Evolutionary conservation across 331 rosid genomes (phyloP), one percentile per base, ranked within the genome.

Genomic region (Quercus lobata): DNA sequence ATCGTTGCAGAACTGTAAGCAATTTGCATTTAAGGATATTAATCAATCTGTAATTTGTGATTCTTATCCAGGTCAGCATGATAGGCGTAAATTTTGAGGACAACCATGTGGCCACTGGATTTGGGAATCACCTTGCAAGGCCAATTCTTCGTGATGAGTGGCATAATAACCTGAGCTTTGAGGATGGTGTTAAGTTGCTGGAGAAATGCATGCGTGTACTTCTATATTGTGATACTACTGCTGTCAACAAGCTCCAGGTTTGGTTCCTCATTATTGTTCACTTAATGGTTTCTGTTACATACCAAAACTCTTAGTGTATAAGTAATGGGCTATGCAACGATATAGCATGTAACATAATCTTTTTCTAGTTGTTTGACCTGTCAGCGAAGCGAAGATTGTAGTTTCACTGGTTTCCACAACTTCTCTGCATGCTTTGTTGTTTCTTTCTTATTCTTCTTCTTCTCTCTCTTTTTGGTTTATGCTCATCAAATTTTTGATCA

Each of bases 141-240:
- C 98, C 98, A 56, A 92, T 94, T 86, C 97, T 92, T 71, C 98
- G 93, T 61, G 98, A 92, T 5, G 98, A 94, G 83, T 94, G 97
- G 98, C 92, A 86, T 73, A 94, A 86, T 72, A 82, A 89, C 70
- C 81, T 90, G 89, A 88, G 91, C 74, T 90, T 88, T 44, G 98
- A 92, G 88, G 96, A 92, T 53, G 98, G 92, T 0, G 91, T 94
- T 78, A 90, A 88, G 87, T 76, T 94, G 65, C 88, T 94, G 62
- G 97, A 94, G 89, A 94, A 94, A 81, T 94, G 98, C 87, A 94
- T 94, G 97, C 88, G 94, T 41, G 97, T 94, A 57, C 96, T 94
- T 41, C 89, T 92, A 17, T 94, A 94, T 77, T 93, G 94, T 57
- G 98, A 94, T 80, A 78, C 96, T 70, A 92, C 98, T 80, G 98